phyloP scores from a whole-genome alignment of 257 asterid species.

The Forsythia viridissima region DNA sequence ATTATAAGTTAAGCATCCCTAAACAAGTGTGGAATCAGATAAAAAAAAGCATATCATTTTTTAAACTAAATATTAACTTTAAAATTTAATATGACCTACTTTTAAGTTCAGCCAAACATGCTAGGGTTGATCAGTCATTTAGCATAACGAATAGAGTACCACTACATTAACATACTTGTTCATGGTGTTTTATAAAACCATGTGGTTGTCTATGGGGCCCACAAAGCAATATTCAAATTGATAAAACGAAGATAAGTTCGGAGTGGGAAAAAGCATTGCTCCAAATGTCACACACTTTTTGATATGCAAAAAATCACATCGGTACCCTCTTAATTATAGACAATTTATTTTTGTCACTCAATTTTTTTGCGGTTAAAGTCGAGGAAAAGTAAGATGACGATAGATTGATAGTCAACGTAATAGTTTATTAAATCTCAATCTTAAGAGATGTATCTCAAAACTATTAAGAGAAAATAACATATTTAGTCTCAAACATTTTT shows the following conservation, averaged over 20 bases:
- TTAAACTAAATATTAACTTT: too few relatives aligned
- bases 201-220: slow-evolving; percentile 28
- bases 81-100: not conserved
- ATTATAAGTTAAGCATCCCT: too few relatives aligned
- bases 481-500: too few relatives aligned
- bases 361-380: not conserved
- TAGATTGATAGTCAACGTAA: not conserved
- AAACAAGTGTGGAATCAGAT: too few relatives aligned
- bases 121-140: not conserved
- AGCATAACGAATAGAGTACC: too few relatives aligned
- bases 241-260: slow-evolving; percentile 41
- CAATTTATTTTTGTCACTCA: not conserved
- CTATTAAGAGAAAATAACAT: too few relatives aligned
- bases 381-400: not conserved
- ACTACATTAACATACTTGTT: not conserved
- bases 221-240: slow-evolving; percentile 28
- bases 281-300: not conserved
- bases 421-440: too few relatives aligned
- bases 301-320: not conserved
- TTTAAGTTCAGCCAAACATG: not conserved
- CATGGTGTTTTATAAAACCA: not conserved
- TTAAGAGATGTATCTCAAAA: too few relatives aligned
- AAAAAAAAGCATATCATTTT: too few relatives aligned
- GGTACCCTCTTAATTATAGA: not conserved
- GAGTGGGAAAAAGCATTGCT: slow-evolving; percentile 5